Evolutionary conservation across 208 protist genomes (phyloP), one percentile per base, ranked within the genome.

Genomic region (Acanthamoeba healyi): DNA sequence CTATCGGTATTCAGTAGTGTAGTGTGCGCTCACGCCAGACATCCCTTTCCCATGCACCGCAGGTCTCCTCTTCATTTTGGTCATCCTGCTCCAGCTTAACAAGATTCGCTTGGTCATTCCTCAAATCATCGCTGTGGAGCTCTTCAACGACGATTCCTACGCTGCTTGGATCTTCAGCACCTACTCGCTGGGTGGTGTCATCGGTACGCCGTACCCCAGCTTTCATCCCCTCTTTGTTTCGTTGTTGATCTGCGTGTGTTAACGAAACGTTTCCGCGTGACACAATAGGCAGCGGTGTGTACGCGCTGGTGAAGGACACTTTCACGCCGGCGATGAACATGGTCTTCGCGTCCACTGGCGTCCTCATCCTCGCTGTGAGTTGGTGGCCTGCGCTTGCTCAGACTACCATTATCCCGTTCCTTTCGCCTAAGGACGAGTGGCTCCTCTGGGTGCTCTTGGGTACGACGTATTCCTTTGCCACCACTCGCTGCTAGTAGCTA

Each of bases 141-240:
- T 94, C 32, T 94, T 94, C 74, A 44, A 94, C 32, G 56, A 94
- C 74, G 90, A 94, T 10, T 87, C 72, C n/a, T 94, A 94, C 38
- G 44, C 90, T 34, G 90, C 90, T 22, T 94, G 90, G 90, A 87
- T 94, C 32, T 94, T 94, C 90, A 72, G 90, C 67, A 40, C 56
- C 38, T 94, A 94, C 40, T 56, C 90, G 22, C 36, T 63, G n/a
- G 90, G 90, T 44, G 74, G 74, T 29, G 90, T 94, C 44, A n/a
- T 94, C 49, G 90, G 90, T 94, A 94, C n/a, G 36, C n/a, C 12
- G 15, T 4, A 2, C 5, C 7, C 42, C 15, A n/a, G n/a, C n/a
- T n/a, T 91, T 34, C 32, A 17, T 17, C 46, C 6, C 70, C 0
- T 4, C 9, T 9, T 19, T 40, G 5, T 79, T 79, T 5, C 22